A percentile compares a stretch with the other conserved stretches of the same genome.
These are phyloP conservation scores for Phyllosticta citrichinensis DNA, from an alignment of 2,329 filamentous ascomycete genomes.

Conservation along the genomic window DNA sequence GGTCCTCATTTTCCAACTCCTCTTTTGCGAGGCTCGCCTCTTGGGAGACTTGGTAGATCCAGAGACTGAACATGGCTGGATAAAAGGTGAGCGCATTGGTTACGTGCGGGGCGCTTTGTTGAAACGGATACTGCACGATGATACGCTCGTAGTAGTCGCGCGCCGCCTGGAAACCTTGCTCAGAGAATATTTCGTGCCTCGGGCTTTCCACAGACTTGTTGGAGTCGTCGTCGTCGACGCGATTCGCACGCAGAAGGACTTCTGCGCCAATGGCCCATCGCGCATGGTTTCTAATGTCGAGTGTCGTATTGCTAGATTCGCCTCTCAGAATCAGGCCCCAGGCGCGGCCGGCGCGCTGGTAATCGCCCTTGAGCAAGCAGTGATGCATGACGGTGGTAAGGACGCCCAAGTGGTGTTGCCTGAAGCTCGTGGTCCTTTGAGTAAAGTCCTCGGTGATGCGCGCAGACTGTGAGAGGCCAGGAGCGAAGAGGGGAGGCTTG, in stretches of 20 bases:
- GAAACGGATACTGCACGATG: conserved; percentile 60
- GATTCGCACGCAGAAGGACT: conserved; percentile 50
- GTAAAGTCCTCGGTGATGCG: neutral
- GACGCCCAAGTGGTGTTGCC: conserved; percentile 51
- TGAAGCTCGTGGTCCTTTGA: conserved; percentile 22
- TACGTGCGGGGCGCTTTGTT: conserved; percentile 45
- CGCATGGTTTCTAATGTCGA: conserved; percentile 60
- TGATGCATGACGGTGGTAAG: conserved; percentile 62
- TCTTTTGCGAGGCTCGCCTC: conserved; percentile 37
- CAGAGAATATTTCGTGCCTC: conserved; percentile 17
- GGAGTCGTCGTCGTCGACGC: conserved; percentile 1
- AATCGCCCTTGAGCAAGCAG: conserved; percentile 61
- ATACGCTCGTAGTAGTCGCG: conserved; percentile 67
- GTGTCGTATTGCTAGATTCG: conserved; percentile 42
- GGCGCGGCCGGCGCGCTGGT: conserved; percentile 60
- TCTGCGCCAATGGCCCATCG: conserved; percentile 82
- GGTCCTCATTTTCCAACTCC: neutral
- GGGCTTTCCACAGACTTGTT: neutral
- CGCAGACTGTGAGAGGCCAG: conserved; percentile 3
- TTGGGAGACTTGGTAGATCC: conserved; percentile 64
- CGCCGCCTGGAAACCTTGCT: conserved; percentile 45
- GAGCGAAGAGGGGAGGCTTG: conserved; percentile 32
- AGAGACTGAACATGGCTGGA: conserved; percentile 67
- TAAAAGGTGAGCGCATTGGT: conserved; percentile 68
- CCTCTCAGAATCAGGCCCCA: conserved; percentile 64